phyloP scores from a whole-genome alignment of 345 rosid species.

The Salix purpurea region DNA sequence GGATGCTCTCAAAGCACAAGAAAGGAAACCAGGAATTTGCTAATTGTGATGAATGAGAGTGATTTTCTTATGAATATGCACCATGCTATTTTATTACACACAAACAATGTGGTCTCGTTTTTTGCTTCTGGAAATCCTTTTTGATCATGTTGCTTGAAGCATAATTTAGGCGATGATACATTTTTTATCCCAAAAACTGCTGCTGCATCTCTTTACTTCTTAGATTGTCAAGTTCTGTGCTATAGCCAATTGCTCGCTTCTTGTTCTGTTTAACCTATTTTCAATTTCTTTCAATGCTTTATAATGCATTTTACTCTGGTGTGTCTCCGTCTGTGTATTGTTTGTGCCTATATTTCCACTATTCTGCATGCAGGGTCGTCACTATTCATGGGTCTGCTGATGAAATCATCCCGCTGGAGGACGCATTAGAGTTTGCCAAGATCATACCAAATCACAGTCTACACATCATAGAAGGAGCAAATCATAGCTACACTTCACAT shows the following conservation, averaged over 20 bases:
- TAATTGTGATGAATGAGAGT: too few relatives aligned
- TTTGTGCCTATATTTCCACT: not conserved
- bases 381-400: conserved; percentile 29
- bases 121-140: not conserved
- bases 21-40: too few relatives aligned
- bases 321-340: not conserved
- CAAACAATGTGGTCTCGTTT: too few relatives aligned
- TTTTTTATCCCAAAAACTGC: not conserved
- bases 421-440: conserved; percentile 25
- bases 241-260: not conserved
- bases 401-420: conserved; percentile 23
- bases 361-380: conserved; percentile 19
- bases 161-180: not conserved
- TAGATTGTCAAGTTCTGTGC: not conserved
- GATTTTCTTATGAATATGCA: too few relatives aligned
- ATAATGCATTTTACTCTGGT: not conserved
- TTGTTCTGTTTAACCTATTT: not conserved
- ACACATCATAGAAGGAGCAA: conserved; percentile 28
- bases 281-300: not conserved
- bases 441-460: conserved; percentile 25
- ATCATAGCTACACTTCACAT: conserved; percentile 25
- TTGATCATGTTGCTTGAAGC: not conserved
- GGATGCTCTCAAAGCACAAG: too few relatives aligned
- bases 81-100: too few relatives aligned
- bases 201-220: not conserved